These are phyloP conservation scores for Candida qinlingensis DNA, from an alignment of 805 yeast species.

Conservation along the genomic window DNA sequence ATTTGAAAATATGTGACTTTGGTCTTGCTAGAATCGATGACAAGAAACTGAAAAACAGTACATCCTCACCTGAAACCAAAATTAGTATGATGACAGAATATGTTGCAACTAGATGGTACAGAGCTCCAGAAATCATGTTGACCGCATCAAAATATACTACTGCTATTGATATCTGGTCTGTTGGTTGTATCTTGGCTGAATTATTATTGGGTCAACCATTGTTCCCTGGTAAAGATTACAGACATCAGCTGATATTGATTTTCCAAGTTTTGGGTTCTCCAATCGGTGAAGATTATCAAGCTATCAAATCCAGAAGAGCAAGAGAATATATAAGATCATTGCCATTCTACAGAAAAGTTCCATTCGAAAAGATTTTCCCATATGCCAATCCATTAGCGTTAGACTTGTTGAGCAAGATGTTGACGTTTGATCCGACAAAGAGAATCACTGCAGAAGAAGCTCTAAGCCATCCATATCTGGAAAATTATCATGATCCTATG, in stretches of 20 bases:
- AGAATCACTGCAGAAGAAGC: conserved; percentile 85
- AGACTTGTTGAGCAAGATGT: conserved; percentile 62
- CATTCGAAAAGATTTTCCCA: conserved; percentile 43
- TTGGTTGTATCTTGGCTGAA: conserved; percentile 93
- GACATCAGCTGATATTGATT: conserved; percentile 81
- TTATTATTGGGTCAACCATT: conserved; percentile 80
- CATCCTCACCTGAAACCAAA: conserved; percentile 54
- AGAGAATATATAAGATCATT: conserved; percentile 80
- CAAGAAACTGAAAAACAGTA: conserved; percentile 25
- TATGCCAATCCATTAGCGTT: conserved; percentile 58
- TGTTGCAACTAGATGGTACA: conserved; percentile 96
- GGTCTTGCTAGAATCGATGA: conserved; percentile 65
- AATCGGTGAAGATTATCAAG: conserved; percentile 65
- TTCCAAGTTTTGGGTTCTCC: conserved; percentile 89
- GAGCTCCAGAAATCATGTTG: conserved; percentile 97
- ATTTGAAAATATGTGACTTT: conserved; percentile 89
- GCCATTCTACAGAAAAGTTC: conserved; percentile 62
- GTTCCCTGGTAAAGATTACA: conserved; percentile 93
- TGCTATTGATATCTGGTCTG: conserved; percentile 96
- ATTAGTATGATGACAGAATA: conserved; percentile 90
- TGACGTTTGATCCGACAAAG: conserved; percentile 77
- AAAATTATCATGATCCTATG: conserved; percentile 87
- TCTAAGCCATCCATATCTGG: conserved; percentile 76
- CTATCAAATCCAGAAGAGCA: conserved; percentile 76
- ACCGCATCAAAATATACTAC: conserved; percentile 90